phyloP scores from a whole-genome alignment of 192 early-diverging fungal genomes.

The Helicostylum pulchrum region DNA sequence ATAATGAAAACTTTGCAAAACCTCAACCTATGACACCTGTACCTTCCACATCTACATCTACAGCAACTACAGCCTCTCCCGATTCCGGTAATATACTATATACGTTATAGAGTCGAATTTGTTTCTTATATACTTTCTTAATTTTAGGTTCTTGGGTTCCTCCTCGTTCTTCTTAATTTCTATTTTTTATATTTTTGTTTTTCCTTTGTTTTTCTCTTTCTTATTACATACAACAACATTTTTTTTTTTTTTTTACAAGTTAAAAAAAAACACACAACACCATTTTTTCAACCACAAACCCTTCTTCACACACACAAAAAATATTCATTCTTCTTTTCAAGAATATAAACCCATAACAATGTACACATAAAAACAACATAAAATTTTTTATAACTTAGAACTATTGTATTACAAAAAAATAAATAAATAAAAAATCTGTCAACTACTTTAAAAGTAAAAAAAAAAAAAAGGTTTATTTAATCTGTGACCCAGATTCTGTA shows the following conservation, averaged over 20 bases:
- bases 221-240: background rate
- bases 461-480: no score
- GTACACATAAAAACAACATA: no score
- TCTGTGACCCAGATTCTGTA: no score
- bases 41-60: conserved; percentile 33
- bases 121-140: background rate
- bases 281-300: no score
- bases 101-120: background rate
- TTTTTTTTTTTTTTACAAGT: background rate
- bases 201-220: conserved; percentile 9
- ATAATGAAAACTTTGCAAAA: conserved; percentile 16
- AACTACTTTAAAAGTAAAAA: no score
- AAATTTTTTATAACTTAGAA: no score
- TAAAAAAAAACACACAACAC: no score
- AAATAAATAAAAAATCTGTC: no score
- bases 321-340: no score
- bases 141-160: conserved; percentile 14
- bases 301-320: no score
- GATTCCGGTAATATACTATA: conserved; percentile 28
- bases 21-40: conserved; percentile 33
- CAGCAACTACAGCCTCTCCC: conserved; percentile 35
- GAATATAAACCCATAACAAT: no score
- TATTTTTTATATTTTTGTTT: background rate
- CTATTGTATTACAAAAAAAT: no score
- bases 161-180: conserved; percentile 3